Evolutionary conservation across 202 grass and related monocot genomes (phyloP), one percentile per base, ranked within the genome.

Genomic region (Dendrocalamus latiflorus): DNA sequence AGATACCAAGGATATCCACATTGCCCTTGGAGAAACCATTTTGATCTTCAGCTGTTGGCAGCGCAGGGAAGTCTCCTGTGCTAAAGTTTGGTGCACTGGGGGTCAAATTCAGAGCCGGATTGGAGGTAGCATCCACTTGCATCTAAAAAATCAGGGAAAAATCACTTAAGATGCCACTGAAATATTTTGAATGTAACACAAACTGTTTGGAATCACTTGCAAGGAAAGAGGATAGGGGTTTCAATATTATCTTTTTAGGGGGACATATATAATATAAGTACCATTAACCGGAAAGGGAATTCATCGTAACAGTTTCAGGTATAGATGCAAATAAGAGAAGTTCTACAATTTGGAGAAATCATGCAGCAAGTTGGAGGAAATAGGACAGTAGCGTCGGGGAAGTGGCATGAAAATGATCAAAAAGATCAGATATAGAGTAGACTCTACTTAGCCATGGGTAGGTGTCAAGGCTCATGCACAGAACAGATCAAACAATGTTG

Each of bases 51-150:
- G 75, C 48, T 68, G 76, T 84, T 76, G 91, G 85, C 70, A 98
- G 85, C 39, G 93, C 93, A 24, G 95, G 95, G 70, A 98, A 98
- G 82, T 95, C 89, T 22, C 89, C 88, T 47, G 82, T 95, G 69
- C 87, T 95, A 57, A 98, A 88, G 75, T 75, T 95, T 72, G 95
- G 95, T 60, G 83, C 38, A 44, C 47, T 81, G 43, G 84, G 87
- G 50, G 75, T 81, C 58, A 90, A 77, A 77, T 87, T 88, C 76
- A 85, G 53, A 47, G 74, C 70, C 24, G 69, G 88, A 68, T 90
- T 86, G 74, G 87, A 85, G 7, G 76, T 79, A 77, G 76, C 34
- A 85, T 98, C 95, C 81, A 93, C 95, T 91, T 98, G 91, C 83
- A 93, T 93, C 95, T 98, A 83, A 81, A 88, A 88, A 49, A 58